Evolutionary conservation across 495 filamentous ascomycete species (phyloP), one percentile per base, ranked within the genome.

Genomic region (Hamigera avellanea): DNA sequence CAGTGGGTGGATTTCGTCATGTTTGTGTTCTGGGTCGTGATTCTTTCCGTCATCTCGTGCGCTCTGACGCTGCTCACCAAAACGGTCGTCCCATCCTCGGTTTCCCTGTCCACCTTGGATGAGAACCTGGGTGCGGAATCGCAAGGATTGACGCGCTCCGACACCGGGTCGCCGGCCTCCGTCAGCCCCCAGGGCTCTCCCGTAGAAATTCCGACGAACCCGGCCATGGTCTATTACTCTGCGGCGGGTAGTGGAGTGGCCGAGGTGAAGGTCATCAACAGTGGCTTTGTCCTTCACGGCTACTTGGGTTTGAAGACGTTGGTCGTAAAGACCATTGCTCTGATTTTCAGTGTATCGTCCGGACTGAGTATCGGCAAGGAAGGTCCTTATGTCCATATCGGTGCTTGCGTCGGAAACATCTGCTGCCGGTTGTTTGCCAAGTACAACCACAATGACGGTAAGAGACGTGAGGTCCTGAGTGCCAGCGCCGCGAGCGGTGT

Each of bases 351-450:
- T 53, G 86, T 98, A 23, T 78, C 86, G 2, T 96, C 91, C 13
- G 91, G 91, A 3, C 59, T 98, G 27, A 95, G 86, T 52, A 62
- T 98, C 26, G 91, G 91, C 8, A 98, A 98, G 57, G 91, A 98
- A 63, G 91, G 91, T 1, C 91, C 91, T 2, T 96, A 91, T 57
- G 91, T 98, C 16, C 91, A 98, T 59, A 95, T 96, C 45, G 86
- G 88, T 2, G 86, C 91, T 1, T 95, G 89, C 46, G 77, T 98
- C 15, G 91, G 91, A 32, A 98, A 98, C 43, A 93, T 98, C 45
- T 80, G 80, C 29, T 95, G 91, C 54, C 83, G 91, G 50, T 44
- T 96, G 30, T 96, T 98, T 51, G 62, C 70, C 33, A 98, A 98
- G 48, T 98, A 96, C 56, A 85, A 88, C 43, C 70, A 78, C 44